phyloP scores from a whole-genome alignment of 768 basidiomycete genomes.

The Naematelia aurantialba region DNA sequence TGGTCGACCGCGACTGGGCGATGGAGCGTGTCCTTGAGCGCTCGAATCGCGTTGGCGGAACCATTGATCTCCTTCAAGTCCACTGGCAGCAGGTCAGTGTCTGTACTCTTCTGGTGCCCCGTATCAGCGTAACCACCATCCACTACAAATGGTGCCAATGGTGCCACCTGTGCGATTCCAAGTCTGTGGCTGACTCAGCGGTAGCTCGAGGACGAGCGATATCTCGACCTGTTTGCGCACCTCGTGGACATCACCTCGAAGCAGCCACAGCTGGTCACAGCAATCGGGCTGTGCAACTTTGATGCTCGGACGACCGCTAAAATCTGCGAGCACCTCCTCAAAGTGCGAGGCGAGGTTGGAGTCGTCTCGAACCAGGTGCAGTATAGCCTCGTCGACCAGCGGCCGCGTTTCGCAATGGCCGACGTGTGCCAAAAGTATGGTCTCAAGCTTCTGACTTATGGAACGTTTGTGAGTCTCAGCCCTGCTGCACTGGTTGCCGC shows the following conservation, averaged over 20 bases:
- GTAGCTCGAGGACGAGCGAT: slow-evolving; percentile 55
- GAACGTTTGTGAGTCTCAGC: slow-evolving; percentile 66
- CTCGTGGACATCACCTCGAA: slow-evolving; percentile 60
- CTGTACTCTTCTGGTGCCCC: not conserved
- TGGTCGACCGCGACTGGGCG: slow-evolving; percentile 55
- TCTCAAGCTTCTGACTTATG: slow-evolving; percentile 74
- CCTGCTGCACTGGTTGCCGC: too few relatives aligned
- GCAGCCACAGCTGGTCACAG: slow-evolving; percentile 58
- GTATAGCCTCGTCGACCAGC: slow-evolving; percentile 78
- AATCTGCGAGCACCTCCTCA: slow-evolving; percentile 57
- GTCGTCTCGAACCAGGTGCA: slow-evolving; percentile 81
- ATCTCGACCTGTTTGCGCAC: slow-evolving; percentile 56
- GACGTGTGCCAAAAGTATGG: slow-evolving; percentile 70
- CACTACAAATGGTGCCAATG: too few relatives aligned
- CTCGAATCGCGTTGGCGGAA: slow-evolving; percentile 5
- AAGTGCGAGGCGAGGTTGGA: slow-evolving; percentile 57
- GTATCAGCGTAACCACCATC: too few relatives aligned
- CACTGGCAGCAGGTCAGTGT: slow-evolving; percentile 66
- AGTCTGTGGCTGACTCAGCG: too few relatives aligned
- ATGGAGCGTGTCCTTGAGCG: slow-evolving; percentile 66
- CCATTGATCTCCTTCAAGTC: slow-evolving; percentile 71
- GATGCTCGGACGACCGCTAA: slow-evolving; percentile 71
- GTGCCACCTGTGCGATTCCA: too few relatives aligned
- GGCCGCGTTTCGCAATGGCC: slow-evolving; percentile 71
- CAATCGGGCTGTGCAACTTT: slow-evolving; percentile 77